phyloP scores from a whole-genome alignment of 768 basidiomycete species.

The Suillus occidentalis region DNA sequence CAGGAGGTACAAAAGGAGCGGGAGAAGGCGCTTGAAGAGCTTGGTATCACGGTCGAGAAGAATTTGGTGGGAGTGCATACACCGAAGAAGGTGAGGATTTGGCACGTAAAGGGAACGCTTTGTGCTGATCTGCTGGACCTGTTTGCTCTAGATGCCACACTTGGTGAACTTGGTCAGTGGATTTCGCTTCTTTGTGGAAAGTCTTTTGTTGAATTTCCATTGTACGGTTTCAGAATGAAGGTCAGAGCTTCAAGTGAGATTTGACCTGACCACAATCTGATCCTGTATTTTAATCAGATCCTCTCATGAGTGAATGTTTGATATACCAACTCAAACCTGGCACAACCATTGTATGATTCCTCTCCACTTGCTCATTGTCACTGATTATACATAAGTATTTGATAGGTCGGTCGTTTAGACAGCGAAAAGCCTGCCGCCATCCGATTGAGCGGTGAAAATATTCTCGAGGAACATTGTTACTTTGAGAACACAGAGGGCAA shows the following conservation, averaged over 20 bases:
- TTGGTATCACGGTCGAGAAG: constrained; percentile 98
- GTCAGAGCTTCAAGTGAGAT: constrained; percentile 33
- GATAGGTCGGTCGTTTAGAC: constrained; percentile 84
- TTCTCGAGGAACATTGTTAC: constrained; percentile 89
- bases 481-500: constrained; percentile 86
- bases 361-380: constrained; percentile 7
- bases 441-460: constrained; percentile 88
- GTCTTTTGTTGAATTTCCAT: constrained; percentile 13
- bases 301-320: constrained; percentile 94
- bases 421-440: constrained; percentile 83
- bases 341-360: constrained; percentile 60
- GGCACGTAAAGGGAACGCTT: constrained; percentile 8
- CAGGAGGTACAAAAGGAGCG: constrained; percentile 95
- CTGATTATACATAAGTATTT: constrained; percentile 11
- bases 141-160: constrained; percentile 74
- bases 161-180: constrained; percentile 84
- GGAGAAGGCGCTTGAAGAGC: constrained; percentile 95
- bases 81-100: constrained; percentile 77
- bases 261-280: constrained; percentile 10
- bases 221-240: constrained; percentile 59
- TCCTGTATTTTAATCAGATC: constrained; percentile 52
- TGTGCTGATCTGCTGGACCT: constrained; percentile 11
- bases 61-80: constrained; percentile 96
- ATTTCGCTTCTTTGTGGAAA: constrained; percentile 9
- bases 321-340: constrained; percentile 92